Conservation (phyloP, 805 yeast species). For the Komagataella ulmi region DNA sequence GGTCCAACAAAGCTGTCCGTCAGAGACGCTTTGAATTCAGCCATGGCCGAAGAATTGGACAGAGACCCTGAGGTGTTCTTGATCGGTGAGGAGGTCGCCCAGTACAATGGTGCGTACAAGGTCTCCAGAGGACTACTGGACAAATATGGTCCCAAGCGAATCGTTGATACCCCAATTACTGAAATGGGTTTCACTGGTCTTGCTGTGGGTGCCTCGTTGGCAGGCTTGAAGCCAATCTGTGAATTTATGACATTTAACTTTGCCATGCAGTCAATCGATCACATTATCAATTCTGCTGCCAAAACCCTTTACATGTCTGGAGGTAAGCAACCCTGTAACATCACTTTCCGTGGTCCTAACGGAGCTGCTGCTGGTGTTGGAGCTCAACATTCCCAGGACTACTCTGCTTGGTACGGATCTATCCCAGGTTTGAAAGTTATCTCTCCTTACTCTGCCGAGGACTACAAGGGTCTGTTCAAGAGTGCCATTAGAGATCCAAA, state of each 20-base stretch:
- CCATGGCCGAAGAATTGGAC: constrained; percentile 95
- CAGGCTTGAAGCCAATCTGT: constrained; percentile 91
- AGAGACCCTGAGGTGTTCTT: constrained; percentile 87
- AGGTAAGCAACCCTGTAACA: constrained; percentile 94
- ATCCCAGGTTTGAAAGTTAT: constrained; percentile 97
- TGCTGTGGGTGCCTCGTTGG: constrained; percentile 92
- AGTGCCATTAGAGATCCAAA: constrained; percentile 98
- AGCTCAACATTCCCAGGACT: constrained; percentile 99
- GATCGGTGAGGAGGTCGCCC: constrained; percentile 99
- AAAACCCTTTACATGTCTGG: constrained; percentile 99
- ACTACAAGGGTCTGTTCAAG: constrained; percentile 88
- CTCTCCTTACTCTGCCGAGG: constrained; percentile 92
- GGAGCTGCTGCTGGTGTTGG: constrained; percentile 99
- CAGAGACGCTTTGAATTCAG: constrained; percentile 92
- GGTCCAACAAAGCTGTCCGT: constrained; percentile 66
- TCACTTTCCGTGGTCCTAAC: constrained; percentile 98
- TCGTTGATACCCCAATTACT: constrained; percentile 94
- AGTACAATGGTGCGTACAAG: constrained; percentile 98
- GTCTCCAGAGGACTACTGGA: constrained; percentile 91
- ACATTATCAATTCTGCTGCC: constrained; percentile 96
- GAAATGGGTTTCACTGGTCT: constrained; percentile 98
- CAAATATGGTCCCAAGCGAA: constrained; percentile 87
- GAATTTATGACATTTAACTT: constrained; percentile 99
- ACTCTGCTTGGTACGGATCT: constrained; percentile 94
- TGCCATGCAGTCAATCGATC: constrained; percentile 99